These are phyloP conservation scores for Rhodotorula sp. DNA, from an alignment of 1,284 basidiomycete species.

Conservation along the genomic window DNA sequence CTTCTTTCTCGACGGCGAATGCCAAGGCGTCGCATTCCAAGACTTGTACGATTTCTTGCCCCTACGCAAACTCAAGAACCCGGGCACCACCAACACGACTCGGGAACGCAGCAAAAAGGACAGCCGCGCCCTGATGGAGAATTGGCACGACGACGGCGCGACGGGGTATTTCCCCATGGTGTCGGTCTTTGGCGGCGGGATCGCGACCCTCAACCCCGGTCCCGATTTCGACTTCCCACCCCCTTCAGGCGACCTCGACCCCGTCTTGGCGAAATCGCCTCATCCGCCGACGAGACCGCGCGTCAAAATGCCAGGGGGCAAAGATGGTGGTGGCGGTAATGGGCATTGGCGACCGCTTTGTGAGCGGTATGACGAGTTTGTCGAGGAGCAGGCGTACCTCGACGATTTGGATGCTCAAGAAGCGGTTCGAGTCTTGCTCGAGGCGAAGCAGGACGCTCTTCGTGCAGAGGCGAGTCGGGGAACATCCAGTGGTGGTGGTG, in stretches of 20 bases:
- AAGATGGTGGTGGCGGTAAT: too few species aligned
- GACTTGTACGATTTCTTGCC: slow-evolving; percentile 90
- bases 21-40: slow-evolving; percentile 78
- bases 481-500: not conserved
- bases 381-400: slow-evolving; percentile 69
- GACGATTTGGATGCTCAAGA: slow-evolving; percentile 52
- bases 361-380: slow-evolving; percentile 74
- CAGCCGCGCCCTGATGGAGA: slow-evolving; percentile 50
- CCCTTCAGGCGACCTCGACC: slow-evolving; percentile 53
- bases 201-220: slow-evolving; percentile 80
- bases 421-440: slow-evolving; percentile 17
- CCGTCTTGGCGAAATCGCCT: not conserved
- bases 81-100: not conserved
- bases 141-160: slow-evolving; percentile 88
- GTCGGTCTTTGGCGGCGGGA: slow-evolving; percentile 86
- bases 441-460: slow-evolving; percentile 6
- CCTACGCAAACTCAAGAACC: slow-evolving; percentile 56
- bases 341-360: slow-evolving; percentile 67
- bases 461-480: not conserved
- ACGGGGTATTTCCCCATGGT: slow-evolving; percentile 95
- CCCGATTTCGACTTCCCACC: slow-evolving; percentile 72
- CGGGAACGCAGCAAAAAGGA: slow-evolving; percentile 17
- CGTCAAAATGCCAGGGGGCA: not conserved
- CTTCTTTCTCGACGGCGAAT: slow-evolving; percentile 90
- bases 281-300: not conserved